Evolutionary conservation across 2,329 filamentous ascomycete genomes (phyloP).

Genomic region (Ceratocystis variospora): DNA sequence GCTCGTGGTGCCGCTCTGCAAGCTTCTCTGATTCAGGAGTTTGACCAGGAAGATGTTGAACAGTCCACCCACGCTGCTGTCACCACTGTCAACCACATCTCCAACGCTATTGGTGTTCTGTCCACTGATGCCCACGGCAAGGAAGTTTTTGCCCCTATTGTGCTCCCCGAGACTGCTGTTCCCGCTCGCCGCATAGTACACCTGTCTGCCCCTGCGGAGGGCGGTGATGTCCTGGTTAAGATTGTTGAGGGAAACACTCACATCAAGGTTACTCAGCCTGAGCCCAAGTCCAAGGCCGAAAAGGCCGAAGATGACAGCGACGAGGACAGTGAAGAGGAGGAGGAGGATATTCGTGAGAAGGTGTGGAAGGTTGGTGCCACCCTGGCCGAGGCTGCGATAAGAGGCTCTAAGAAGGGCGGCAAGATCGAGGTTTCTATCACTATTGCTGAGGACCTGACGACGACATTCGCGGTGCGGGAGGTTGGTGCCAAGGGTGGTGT

Average conservation of each 20-base stretch:
- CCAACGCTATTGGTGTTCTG: slow-evolving; percentile 77
- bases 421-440: slow-evolving; percentile 94
- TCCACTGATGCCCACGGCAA: slow-evolving; percentile 44
- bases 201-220: slow-evolving; percentile 60
- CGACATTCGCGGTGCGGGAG: slow-evolving; percentile 71
- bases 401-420: slow-evolving; percentile 68
- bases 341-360: slow-evolving; percentile 78
- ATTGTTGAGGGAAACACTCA: slow-evolving; percentile 78
- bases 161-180: slow-evolving; percentile 75
- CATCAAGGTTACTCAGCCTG: slow-evolving; percentile 85
- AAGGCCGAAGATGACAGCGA: slow-evolving; percentile 47
- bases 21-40: slow-evolving; percentile 86
- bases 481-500: slow-evolving; percentile 79
- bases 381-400: slow-evolving; percentile 75
- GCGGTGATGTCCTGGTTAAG: slow-evolving; percentile 78
- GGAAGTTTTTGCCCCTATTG: slow-evolving; percentile 64
- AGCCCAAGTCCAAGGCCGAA: slow-evolving; percentile 60
- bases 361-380: slow-evolving; percentile 76
- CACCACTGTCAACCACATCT: slow-evolving; percentile 81
- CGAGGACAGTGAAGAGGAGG: slow-evolving; percentile 57
- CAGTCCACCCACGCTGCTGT: slow-evolving; percentile 93
- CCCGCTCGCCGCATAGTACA: slow-evolving; percentile 76
- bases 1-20: slow-evolving; percentile 89
- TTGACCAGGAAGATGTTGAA: slow-evolving; percentile 83
- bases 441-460: slow-evolving; percentile 62